Evolutionary conservation across 1,139 yeast genomes (phyloP).

Genomic region (Wickerhamiella infanticola): DNA sequence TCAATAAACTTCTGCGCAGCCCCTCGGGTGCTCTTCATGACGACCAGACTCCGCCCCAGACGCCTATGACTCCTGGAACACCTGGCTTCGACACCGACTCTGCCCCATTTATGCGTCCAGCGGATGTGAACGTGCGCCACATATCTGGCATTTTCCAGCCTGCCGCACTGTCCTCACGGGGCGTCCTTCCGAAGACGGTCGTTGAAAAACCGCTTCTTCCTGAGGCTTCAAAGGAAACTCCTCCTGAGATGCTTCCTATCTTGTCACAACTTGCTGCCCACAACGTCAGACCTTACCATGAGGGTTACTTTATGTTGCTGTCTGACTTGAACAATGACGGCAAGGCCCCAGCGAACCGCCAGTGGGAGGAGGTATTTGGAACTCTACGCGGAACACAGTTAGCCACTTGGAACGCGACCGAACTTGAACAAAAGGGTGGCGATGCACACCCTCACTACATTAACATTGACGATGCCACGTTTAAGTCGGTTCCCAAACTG

Average conservation of each 20-base stretch:
- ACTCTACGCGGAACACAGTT: slow-evolving; percentile 79
- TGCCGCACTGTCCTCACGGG: slow-evolving; percentile 2
- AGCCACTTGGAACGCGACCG: slow-evolving; percentile 84
- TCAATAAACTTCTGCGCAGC: background rate
- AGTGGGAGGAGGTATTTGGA: slow-evolving; percentile 89
- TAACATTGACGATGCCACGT: slow-evolving; percentile 82
- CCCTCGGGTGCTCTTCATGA: background rate
- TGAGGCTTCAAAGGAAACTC: slow-evolving; percentile 22
- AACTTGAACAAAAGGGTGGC: slow-evolving; percentile 31
- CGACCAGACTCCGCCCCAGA: background rate
- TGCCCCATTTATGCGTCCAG: slow-evolving; percentile 2
- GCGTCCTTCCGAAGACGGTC: slow-evolving; percentile 7
- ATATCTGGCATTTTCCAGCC: slow-evolving; percentile 1
- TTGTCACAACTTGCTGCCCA: slow-evolving; percentile 39
- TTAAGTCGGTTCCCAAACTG: slow-evolving; percentile 50
- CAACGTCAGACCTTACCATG: slow-evolving; percentile 34
- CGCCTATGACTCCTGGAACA: background rate
- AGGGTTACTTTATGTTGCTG: slow-evolving; percentile 31
- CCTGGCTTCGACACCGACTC: slow-evolving; percentile 2
- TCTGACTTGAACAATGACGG: slow-evolving; percentile 45
- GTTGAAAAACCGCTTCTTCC: slow-evolving; percentile 6
- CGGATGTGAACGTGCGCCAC: slow-evolving; percentile 2
- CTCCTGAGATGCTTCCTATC: slow-evolving; percentile 39
- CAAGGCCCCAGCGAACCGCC: slow-evolving; percentile 56
- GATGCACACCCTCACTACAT: slow-evolving; percentile 59